These are phyloP conservation scores for Cercospora canescens DNA, from an alignment of 2,329 filamentous ascomycete genomes.

Conservation along the genomic window DNA sequence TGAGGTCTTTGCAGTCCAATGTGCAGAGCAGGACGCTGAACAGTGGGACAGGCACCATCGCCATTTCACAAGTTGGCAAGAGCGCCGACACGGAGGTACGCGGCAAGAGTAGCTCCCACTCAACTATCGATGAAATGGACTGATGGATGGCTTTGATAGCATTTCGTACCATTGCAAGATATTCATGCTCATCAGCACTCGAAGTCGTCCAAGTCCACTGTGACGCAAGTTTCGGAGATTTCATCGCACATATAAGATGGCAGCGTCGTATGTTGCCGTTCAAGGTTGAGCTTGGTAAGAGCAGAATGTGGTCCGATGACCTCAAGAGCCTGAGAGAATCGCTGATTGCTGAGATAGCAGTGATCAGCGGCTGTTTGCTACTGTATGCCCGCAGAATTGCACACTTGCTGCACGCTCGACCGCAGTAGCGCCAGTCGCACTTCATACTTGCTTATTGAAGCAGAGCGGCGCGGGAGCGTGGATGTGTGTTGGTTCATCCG, in stretches of 20 bases:
- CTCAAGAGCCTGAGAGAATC: not conserved
- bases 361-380: not conserved
- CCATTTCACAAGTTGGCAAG: constrained; percentile 8
- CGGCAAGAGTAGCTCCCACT: not conserved
- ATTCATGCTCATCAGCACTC: not conserved
- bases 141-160: not conserved
- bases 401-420: not conserved
- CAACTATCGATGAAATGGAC: not conserved
- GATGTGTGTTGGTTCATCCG: not conserved
- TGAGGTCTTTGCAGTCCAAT: constrained; percentile 6
- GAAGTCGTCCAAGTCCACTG: not conserved
- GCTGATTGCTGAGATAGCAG: not conserved
- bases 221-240: not conserved
- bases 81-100: constrained; percentile 14
- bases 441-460: not conserved
- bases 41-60: constrained; percentile 13
- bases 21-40: constrained; percentile 5
- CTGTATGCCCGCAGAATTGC: not conserved
- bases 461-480: not conserved
- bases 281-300: too few relatives aligned
- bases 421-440: not conserved
- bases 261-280: not conserved
- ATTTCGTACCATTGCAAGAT: constrained; percentile 9
- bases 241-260: not conserved
- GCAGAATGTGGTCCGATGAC: not conserved